phyloP scores from a whole-genome alignment of 305 asterid genomes.

The Coffea humblotiana region DNA sequence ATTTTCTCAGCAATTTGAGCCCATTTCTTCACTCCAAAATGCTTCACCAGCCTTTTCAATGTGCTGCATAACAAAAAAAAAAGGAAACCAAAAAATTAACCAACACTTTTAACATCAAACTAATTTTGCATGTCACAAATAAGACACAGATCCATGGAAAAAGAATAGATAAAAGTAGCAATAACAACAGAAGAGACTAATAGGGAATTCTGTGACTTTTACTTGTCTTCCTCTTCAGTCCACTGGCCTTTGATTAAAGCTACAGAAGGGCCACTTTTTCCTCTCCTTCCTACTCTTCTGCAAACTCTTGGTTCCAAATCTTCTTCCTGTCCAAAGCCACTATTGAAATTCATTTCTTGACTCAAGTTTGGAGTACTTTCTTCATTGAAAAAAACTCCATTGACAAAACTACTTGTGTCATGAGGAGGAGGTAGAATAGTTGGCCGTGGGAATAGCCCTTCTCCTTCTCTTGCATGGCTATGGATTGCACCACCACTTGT shows the following conservation, averaged over 20 bases:
- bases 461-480: conserved; percentile 18
- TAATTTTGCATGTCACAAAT: background rate
- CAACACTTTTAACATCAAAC: too few species aligned
- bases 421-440: background rate
- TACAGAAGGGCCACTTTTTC: conserved; percentile 11
- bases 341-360: background rate
- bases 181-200: background rate
- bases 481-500: conserved; percentile 6
- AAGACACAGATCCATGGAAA: background rate
- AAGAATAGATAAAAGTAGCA: background rate
- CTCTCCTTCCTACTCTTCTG: conserved; percentile 16
- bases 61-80: conserved; percentile 35
- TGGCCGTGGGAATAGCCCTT: conserved; percentile 22
- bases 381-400: conserved; percentile 11
- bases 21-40: conserved; percentile 58
- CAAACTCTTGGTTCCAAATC: background rate
- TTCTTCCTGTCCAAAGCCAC: conserved; percentile 7
- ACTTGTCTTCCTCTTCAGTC: conserved; percentile 73
- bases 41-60: conserved; percentile 42
- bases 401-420: conserved; percentile 10
- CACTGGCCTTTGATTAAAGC: conserved; percentile 65
- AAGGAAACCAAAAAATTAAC: background rate
- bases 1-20: conserved; percentile 52
- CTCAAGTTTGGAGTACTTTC: conserved; percentile 12
- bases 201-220: background rate